These are phyloP conservation scores for Linnemannia elongata DNA, from an alignment of 192 early-diverging fungal species.

Conservation along the genomic window DNA sequence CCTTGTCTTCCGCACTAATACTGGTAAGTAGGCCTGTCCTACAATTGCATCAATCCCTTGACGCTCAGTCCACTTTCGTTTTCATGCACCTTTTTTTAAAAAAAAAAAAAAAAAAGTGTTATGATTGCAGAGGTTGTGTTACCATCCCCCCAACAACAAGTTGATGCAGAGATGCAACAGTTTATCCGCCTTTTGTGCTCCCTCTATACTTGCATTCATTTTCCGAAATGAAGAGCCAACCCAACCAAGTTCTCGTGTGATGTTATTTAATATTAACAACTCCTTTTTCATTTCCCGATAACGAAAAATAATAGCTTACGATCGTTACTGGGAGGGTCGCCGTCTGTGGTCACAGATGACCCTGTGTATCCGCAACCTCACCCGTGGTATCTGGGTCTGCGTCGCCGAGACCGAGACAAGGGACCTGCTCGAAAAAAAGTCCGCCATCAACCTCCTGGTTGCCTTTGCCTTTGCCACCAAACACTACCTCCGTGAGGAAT, in stretches of 20 bases:
- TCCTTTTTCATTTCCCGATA: slow-evolving; percentile 31
- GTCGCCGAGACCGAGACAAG: slow-evolving; percentile 57
- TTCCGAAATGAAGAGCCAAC: background rate
- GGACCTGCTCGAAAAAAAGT: slow-evolving; percentile 73
- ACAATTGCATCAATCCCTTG: background rate
- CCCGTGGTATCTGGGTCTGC: slow-evolving; percentile 81
- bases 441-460: slow-evolving; percentile 78
- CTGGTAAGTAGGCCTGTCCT: slow-evolving; percentile 58
- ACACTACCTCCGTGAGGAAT: slow-evolving; percentile 84
- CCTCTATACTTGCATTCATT: too few species aligned
- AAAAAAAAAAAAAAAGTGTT: background rate
- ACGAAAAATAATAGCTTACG: slow-evolving; percentile 17
- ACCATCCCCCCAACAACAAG: too few species aligned
- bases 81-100: slow-evolving; percentile 4
- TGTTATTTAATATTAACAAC: background rate
- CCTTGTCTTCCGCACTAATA: slow-evolving; percentile 76
- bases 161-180: too few species aligned
- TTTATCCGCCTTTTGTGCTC: too few species aligned
- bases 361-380: slow-evolving; percentile 76
- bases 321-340: slow-evolving; percentile 91
- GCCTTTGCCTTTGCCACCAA: slow-evolving; percentile 84
- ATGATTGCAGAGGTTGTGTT: background rate
- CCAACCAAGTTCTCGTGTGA: background rate
- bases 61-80: background rate
- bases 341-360: slow-evolving; percentile 79